Conservation (phyloP, 495 filamentous ascomycete species). For the Xylaria acuta region DNA sequence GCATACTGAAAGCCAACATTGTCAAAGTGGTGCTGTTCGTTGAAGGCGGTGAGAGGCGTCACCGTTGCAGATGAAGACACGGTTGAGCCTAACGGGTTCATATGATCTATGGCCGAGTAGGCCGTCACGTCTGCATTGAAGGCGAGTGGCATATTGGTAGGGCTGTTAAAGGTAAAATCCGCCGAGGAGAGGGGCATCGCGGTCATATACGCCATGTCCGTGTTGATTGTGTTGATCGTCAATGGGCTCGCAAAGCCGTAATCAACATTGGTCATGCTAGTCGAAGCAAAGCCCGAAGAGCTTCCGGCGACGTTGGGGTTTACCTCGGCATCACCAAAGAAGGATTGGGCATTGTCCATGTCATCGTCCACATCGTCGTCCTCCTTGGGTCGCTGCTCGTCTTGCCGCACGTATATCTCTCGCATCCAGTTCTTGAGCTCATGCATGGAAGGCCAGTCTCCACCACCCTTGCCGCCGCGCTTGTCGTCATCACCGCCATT, state of each 20-base stretch:
- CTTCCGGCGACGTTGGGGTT: slow-evolving; percentile 23
- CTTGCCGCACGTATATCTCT: slow-evolving; percentile 61
- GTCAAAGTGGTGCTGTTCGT: slow-evolving; percentile 32
- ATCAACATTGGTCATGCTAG: slow-evolving; percentile 38
- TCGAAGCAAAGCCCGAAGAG: slow-evolving; percentile 35
- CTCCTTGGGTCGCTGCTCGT: slow-evolving; percentile 39
- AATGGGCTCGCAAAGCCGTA: slow-evolving; percentile 35
- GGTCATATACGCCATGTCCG: slow-evolving; percentile 35
- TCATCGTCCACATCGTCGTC: slow-evolving; percentile 45
- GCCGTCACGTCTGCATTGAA: slow-evolving; percentile 32
- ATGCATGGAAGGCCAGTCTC: slow-evolving; percentile 81
- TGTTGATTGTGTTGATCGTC: slow-evolving; percentile 36
- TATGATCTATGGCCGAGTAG: slow-evolving; percentile 33
- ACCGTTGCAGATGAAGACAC: slow-evolving; percentile 50
- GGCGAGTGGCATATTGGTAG: slow-evolving; percentile 35
- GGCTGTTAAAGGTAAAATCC: slow-evolving; percentile 42
- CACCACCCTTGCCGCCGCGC: slow-evolving; percentile 83
- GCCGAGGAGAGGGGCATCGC: slow-evolving; percentile 49
- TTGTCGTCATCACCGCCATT: slow-evolving; percentile 54
- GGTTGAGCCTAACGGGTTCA: slow-evolving; percentile 44
- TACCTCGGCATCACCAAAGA: slow-evolving; percentile 35
- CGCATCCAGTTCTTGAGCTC: slow-evolving; percentile 84
- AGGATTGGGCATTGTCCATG: slow-evolving; percentile 4
- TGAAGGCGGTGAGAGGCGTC: slow-evolving; percentile 43
- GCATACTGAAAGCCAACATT: slow-evolving; percentile 35